Percentiles rank a stretch among this genome's conserved stretches.
Conservation (phyloP, 345 rosid genomes). For the Raphanus raphanistrum region DNA sequence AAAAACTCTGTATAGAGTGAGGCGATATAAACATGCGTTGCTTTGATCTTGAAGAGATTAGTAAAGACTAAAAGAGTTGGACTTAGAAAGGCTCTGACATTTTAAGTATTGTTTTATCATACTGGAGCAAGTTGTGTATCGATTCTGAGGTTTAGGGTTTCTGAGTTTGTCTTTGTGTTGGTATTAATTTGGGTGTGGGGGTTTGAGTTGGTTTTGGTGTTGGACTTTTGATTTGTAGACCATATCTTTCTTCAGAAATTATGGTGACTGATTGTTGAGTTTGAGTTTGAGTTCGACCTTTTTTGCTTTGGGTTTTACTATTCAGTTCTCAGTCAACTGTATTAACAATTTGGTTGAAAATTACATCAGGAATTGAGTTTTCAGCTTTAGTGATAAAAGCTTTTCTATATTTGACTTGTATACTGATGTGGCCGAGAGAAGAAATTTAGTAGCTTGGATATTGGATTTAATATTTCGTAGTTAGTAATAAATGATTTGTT, state of each 20-base stretch:
- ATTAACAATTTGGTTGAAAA: background rate
- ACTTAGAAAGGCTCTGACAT: constrained; percentile 5
- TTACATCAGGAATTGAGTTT: background rate
- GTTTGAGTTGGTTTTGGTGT: constrained; percentile 18
- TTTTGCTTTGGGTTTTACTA: constrained; percentile 1
- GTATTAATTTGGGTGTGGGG: constrained; percentile 21
- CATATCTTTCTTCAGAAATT: background rate
- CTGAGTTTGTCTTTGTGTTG: constrained; percentile 12
- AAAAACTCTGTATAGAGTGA: constrained; percentile 28
- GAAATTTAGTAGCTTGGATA: background rate
- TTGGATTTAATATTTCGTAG: background rate
- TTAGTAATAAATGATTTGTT: background rate
- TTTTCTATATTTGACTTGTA: background rate
- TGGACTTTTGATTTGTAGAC: constrained; percentile 8
- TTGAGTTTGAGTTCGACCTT: background rate
- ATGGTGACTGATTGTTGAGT: background rate
- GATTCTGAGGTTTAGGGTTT: constrained; percentile 21
- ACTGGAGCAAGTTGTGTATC: background rate
- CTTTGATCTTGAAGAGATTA: constrained; percentile 8
- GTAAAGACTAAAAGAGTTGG: background rate
- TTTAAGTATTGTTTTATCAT: background rate
- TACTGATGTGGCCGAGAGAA: background rate
- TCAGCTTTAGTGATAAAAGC: background rate
- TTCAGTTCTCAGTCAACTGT: background rate
- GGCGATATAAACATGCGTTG: constrained; percentile 5